phyloP scores from a whole-genome alignment of 768 basidiomycete genomes.

The Suillus decipiens region DNA sequence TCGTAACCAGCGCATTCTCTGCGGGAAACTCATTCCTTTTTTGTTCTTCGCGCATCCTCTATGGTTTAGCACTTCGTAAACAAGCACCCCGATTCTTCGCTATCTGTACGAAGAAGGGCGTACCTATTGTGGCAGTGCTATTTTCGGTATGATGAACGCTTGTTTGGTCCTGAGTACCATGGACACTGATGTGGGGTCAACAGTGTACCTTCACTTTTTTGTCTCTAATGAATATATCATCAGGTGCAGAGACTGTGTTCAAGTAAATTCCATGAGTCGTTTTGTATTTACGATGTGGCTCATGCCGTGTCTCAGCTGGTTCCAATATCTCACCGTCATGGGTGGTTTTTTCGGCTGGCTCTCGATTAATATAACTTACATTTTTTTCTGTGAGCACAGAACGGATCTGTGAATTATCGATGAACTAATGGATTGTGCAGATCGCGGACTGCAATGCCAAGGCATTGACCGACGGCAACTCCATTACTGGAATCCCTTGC shows the following conservation, averaged over 20 bases:
- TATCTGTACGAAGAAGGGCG: constrained; percentile 47
- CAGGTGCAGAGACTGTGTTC: constrained; percentile 42
- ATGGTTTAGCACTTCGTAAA: constrained; percentile 44
- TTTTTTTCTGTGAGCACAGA: constrained; percentile 58
- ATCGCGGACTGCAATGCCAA: constrained; percentile 68
- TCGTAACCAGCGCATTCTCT: constrained; percentile 74
- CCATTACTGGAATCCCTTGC: constrained; percentile 57
- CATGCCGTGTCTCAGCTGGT: constrained; percentile 47
- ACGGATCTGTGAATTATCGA: background rate
- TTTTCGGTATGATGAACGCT: constrained; percentile 24
- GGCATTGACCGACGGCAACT: constrained; percentile 63
- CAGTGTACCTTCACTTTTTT: constrained; percentile 44
- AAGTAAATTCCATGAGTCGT: constrained; percentile 10
- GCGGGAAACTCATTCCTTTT: constrained; percentile 69
- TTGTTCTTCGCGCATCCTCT: constrained; percentile 44
- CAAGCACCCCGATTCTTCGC: constrained; percentile 52
- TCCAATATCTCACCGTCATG: constrained; percentile 64
- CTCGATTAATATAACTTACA: constrained; percentile 66
- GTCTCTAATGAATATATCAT: constrained; percentile 64
- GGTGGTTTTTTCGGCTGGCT: constrained; percentile 68
- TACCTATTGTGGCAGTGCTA: constrained; percentile 42
- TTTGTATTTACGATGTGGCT: background rate
- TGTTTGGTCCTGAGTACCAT: background rate
- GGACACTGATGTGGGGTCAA: constrained; percentile 13
- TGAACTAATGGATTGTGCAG: constrained; percentile 33